phyloP scores from a whole-genome alignment of 2,329 filamentous ascomycete genomes.

The Venturia nashicola region DNA sequence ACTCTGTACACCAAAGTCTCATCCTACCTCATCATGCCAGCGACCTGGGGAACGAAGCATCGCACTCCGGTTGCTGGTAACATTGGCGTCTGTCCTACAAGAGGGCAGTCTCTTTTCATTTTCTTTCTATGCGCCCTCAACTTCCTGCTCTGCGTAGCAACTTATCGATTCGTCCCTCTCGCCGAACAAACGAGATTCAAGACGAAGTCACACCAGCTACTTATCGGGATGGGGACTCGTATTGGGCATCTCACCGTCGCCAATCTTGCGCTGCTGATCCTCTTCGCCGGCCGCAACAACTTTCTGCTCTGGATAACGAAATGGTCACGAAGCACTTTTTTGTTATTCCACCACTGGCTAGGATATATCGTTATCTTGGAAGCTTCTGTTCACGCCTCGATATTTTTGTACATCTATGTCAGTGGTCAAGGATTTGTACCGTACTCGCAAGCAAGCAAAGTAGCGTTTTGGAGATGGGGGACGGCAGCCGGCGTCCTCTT shows the following conservation, averaged over 20 bases:
- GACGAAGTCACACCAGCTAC: neutral
- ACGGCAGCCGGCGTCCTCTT: slow-evolving; percentile 25
- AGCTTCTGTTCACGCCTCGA: slow-evolving; percentile 15
- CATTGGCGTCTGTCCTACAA: neutral
- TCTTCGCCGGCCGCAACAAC: slow-evolving; percentile 11
- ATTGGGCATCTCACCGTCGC: slow-evolving; percentile 4
- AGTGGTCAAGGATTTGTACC: neutral
- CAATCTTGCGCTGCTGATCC: slow-evolving; percentile 6
- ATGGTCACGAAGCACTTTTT: slow-evolving; percentile 9
- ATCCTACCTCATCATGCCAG: slow-evolving; percentile 5
- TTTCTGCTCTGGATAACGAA: slow-evolving; percentile 11
- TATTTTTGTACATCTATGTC: slow-evolving; percentile 15
- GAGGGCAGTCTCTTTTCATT: slow-evolving; percentile 10
- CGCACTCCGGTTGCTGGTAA: neutral
- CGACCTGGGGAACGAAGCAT: neutral
- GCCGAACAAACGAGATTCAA: neutral
- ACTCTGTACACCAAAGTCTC: slow-evolving; percentile 1
- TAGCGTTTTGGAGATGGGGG: slow-evolving; percentile 33
- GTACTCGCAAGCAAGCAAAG: slow-evolving; percentile 13
- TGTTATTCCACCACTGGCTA: slow-evolving; percentile 14
- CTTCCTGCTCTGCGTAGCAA: neutral
- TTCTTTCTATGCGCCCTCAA: slow-evolving; percentile 8
- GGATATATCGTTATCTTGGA: slow-evolving; percentile 16
- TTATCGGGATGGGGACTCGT: slow-evolving; percentile 5
- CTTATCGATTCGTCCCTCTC: neutral